Percentiles rank a stretch among this genome's conserved stretches.
Evolutionary conservation across 2,329 filamentous ascomycete species (phyloP).

Genomic region (Verticillium longisporum): DNA sequence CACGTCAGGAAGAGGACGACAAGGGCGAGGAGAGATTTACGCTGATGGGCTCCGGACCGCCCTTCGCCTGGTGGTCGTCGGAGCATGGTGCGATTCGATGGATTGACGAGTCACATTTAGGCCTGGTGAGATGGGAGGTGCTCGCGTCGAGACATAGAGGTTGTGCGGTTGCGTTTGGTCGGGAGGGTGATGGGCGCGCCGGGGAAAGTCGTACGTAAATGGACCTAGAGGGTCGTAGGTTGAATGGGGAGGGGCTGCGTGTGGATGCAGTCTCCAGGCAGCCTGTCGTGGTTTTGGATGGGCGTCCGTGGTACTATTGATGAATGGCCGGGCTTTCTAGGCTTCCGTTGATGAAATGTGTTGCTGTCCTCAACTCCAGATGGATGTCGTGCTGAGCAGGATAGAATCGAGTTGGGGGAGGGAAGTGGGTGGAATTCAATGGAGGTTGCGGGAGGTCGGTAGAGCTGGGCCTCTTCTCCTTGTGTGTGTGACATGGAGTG

Average conservation of each 20-base stretch:
- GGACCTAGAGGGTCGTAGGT: neutral
- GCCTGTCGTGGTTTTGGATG: neutral
- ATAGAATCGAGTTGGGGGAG: neutral
- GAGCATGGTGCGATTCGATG: slow-evolving; percentile 42
- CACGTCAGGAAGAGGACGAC: slow-evolving; percentile 52
- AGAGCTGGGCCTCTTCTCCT: neutral
- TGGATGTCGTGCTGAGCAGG: neutral
- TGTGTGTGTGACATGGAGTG: neutral
- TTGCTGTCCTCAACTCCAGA: neutral
- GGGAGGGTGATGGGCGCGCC: neutral
- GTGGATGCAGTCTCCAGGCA: neutral
- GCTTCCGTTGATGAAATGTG: neutral
- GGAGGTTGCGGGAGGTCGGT: neutral
- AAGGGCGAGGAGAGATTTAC: slow-evolving; percentile 46
- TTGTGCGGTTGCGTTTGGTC: neutral
- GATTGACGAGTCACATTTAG: slow-evolving; percentile 1
- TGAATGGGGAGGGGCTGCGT: neutral
- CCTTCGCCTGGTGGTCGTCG: slow-evolving; percentile 57
- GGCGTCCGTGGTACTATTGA: neutral
- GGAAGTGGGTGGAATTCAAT: neutral
- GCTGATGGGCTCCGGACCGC: slow-evolving; percentile 38
- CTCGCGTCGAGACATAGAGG: slow-evolving; percentile 11
- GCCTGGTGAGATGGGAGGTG: slow-evolving; percentile 1
- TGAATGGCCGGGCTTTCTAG: neutral
- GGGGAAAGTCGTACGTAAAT: neutral